These are phyloP conservation scores for Ustilaginoidea virens DNA, from an alignment of 2,329 filamentous ascomycete species.

Conservation along the genomic window DNA sequence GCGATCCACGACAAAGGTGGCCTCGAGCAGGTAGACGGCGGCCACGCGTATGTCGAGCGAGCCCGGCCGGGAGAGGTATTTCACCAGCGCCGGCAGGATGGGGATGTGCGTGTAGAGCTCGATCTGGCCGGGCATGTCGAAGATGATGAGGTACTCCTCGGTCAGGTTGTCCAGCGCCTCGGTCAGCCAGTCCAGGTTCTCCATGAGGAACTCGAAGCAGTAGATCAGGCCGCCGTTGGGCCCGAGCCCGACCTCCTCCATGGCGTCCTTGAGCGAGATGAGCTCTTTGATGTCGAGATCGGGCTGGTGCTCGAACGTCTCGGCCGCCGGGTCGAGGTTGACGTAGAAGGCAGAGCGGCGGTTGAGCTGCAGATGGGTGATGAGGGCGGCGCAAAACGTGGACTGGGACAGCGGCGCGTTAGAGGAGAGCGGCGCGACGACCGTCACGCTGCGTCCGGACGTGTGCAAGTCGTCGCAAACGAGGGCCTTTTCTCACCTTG, in stretches of 20 bases:
- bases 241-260: conserved; percentile 84
- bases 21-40: conserved; percentile 86
- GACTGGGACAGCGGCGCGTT: conserved; percentile 33
- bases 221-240: conserved; percentile 90
- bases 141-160: conserved; percentile 92
- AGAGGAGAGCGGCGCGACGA: too few relatives aligned
- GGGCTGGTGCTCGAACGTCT: conserved; percentile 78
- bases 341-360: conserved; percentile 94
- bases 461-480: too few relatives aligned
- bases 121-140: conserved; percentile 98
- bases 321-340: conserved; percentile 93
- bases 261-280: conserved; percentile 86
- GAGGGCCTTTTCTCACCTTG: conserved; percentile 44
- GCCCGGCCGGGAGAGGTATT: conserved; percentile 64
- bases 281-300: conserved; percentile 93
- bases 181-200: conserved; percentile 85
- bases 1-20: conserved; percentile 87
- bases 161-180: conserved; percentile 72
- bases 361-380: conserved; percentile 81
- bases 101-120: conserved; percentile 97
- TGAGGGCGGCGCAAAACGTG: conserved; percentile 87
- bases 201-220: conserved; percentile 90
- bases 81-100: conserved; percentile 71
- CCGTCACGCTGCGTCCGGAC: too few relatives aligned
- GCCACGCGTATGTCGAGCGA: conserved; percentile 82